Conservation (phyloP, 2,329 filamentous ascomycete species). For the Monosporascus sp. region DNA sequence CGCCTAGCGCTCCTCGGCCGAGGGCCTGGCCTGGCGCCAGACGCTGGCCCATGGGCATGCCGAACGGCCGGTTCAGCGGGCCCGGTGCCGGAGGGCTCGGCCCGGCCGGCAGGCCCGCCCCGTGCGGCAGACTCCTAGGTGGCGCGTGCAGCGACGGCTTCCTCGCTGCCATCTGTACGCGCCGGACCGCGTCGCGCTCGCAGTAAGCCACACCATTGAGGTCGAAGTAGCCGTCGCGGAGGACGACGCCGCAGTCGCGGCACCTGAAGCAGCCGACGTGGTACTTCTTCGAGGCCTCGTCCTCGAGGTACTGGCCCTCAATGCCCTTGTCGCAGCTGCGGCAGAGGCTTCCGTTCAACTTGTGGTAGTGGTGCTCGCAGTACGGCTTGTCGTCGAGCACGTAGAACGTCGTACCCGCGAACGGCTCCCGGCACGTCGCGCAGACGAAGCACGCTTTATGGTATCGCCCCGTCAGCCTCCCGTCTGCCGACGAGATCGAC, state of each 20-base stretch:
- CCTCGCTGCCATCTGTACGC: slow-evolving; percentile 32
- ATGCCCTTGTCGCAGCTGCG: slow-evolving; percentile 76
- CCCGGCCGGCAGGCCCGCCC: slow-evolving; percentile 18
- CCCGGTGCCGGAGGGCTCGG: slow-evolving; percentile 11
- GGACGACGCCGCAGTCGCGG: slow-evolving; percentile 65
- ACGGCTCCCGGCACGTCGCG: slow-evolving; percentile 73
- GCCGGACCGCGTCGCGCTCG: slow-evolving; percentile 73
- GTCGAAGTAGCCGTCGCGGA: slow-evolving; percentile 87
- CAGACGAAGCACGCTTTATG: slow-evolving; percentile 96
- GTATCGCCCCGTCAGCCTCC: slow-evolving; percentile 84
- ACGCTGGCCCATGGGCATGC: slow-evolving; percentile 28
- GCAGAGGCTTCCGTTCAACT: slow-evolving; percentile 83
- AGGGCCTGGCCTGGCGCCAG: slow-evolving; percentile 31
- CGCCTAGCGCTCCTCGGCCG: slow-evolving; percentile 24
- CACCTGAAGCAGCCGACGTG: slow-evolving; percentile 86
- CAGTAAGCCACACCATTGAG: slow-evolving; percentile 76
- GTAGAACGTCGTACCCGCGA: slow-evolving; percentile 86
- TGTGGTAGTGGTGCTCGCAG: slow-evolving; percentile 89
- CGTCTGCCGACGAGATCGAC: slow-evolving; percentile 89
- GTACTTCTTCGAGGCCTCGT: slow-evolving; percentile 71
- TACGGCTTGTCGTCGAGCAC: slow-evolving; percentile 83
- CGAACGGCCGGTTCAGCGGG: slow-evolving; percentile 27
- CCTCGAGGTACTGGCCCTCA: slow-evolving; percentile 89
- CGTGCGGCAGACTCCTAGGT: slow-evolving; percentile 1
- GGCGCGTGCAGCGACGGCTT: slow-evolving; percentile 13